These are phyloP conservation scores for Ustilago hordei DNA, from an alignment of 1,284 basidiomycete species.

Conservation along the genomic window DNA sequence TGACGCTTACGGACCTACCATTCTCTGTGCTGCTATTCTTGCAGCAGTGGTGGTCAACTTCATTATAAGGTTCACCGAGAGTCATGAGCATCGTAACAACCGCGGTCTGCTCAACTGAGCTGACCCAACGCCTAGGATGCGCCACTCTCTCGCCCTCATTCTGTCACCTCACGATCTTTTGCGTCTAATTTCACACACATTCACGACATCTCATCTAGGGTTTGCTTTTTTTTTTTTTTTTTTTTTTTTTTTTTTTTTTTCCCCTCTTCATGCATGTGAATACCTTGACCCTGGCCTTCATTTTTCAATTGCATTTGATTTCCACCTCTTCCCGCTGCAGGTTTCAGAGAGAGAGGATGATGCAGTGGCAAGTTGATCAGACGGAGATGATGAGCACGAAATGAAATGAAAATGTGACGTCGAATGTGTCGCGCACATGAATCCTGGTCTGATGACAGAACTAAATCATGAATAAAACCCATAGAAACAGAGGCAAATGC, in stretches of 20 bases:
- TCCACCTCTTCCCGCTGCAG: neutral
- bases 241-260: neutral
- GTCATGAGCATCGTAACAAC: conserved; percentile 32
- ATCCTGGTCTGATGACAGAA: neutral
- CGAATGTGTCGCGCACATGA: neutral
- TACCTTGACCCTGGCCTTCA: neutral
- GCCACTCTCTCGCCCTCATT: neutral
- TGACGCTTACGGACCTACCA: conserved; percentile 64
- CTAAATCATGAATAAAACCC: neutral
- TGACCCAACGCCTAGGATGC: conserved; percentile 5
- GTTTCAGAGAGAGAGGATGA: neutral
- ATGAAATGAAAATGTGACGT: conserved; percentile 3
- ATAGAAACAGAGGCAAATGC: neutral
- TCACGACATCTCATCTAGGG: neutral
- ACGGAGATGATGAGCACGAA: neutral
- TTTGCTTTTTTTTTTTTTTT: neutral
- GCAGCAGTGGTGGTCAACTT: conserved; percentile 65
- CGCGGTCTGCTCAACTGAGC: conserved; percentile 59
- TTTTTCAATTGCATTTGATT: neutral
- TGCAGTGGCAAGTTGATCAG: neutral
- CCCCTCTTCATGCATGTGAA: neutral
- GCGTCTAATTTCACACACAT: neutral
- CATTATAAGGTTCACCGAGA: conserved; percentile 58
- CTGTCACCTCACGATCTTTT: neutral
- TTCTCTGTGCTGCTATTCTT: conserved; percentile 63